Evolutionary conservation across 495 filamentous ascomycete species (phyloP), one percentile per base, ranked within the genome.

Genomic region (Daldinia decipiens): DNA sequence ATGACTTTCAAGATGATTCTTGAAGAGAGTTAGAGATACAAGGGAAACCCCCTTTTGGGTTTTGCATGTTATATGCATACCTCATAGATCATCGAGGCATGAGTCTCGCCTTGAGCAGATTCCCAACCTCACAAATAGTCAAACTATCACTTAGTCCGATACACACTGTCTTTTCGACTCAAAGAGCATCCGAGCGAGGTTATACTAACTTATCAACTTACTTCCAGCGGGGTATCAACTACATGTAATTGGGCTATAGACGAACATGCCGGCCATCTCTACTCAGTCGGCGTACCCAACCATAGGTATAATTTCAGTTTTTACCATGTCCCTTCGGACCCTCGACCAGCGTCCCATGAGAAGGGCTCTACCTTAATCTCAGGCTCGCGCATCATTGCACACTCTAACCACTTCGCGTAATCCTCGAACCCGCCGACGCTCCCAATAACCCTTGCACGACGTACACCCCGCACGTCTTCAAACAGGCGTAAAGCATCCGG

Each of bases 401-500:
- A 26, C 65, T 79, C 78, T 53, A 88, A 71, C 84, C 84, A 86
- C 0, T 60, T 40, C 6, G 80, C 76, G 65, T 87, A 85, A 47
- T 79, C 71, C 47, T 78, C 79, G 50, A 82, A 81, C 2, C 74
- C 74, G 12, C 70, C 74, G 5, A 82, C 71, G 62, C 79, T 82
- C 7, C 86, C 85, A 13, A 68, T 47, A 13, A 88, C 74, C 15
- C 67, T 68, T 11, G 80, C 82, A 31, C 60, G 72, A 45, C 81
- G 61, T 9, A 88, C 84, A 0, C 84, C 86, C 31, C 86, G 72
- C 1, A 89, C 82, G 7, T 77, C 82, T 70, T 84, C 83, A 67
- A 88, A 87, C 59, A 79, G 70, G 36, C 72, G 74, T 63, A 88
- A 75, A 15, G 75, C 78, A 15, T 70, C 76, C 52, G 77, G 78